Conservation (phyloP, 176 grass and related monocot genomes). For the Rhynchospora breviuscula region DNA sequence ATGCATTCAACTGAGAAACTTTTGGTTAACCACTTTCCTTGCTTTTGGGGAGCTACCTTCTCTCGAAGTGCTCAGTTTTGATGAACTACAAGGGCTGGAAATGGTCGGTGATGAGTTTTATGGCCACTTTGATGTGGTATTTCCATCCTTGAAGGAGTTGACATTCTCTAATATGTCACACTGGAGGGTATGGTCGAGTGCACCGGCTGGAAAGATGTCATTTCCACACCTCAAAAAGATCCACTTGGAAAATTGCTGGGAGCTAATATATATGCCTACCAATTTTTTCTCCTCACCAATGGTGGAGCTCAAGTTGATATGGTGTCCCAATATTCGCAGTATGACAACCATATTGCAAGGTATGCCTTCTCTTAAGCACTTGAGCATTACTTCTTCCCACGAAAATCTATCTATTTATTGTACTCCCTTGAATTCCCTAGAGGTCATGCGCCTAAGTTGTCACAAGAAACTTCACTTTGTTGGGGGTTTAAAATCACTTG, state of each 20-base stretch:
- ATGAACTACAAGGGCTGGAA: slow-evolving; percentile 9
- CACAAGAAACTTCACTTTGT: background rate
- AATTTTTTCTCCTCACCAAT: slow-evolving; percentile 17
- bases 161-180: slow-evolving; percentile 21
- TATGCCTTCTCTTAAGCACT: background rate
- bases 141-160: slow-evolving; percentile 32
- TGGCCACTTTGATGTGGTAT: slow-evolving; percentile 23
- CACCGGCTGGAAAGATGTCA: background rate
- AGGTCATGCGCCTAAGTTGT: background rate
- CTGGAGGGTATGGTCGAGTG: slow-evolving; percentile 29
- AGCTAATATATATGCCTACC: slow-evolving; percentile 9
- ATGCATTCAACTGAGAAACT: slow-evolving; percentile 9
- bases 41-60: slow-evolving; percentile 31
- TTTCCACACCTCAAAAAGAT: slow-evolving; percentile 31
- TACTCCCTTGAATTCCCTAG: background rate
- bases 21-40: slow-evolving; percentile 23
- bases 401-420: background rate
- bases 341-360: background rate
- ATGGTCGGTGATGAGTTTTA: slow-evolving; percentile 29
- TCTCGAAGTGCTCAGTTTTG: slow-evolving; percentile 20
- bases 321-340: background rate
- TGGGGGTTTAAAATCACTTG: background rate
- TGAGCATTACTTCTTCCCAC: background rate
- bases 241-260: slow-evolving; percentile 17
- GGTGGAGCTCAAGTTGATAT: slow-evolving; percentile 10